Evolutionary conservation across 495 filamentous ascomycete species (phyloP).

Genomic region (Tuber indicum): DNA sequence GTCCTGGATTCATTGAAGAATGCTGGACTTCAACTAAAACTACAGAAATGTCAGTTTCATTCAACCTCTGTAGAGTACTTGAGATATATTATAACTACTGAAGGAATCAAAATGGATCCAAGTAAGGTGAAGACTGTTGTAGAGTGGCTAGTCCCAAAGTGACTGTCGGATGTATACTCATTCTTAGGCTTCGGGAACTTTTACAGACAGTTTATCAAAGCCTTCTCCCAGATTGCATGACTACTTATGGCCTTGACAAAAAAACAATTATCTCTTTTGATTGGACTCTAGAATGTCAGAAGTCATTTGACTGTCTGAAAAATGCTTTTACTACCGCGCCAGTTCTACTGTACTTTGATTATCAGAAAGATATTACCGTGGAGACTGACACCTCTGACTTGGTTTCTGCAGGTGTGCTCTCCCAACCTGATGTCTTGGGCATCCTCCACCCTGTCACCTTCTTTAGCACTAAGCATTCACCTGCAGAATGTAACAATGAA

Average conservation of each 20-base stretch:
- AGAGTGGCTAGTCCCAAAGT: conserved; percentile 16
- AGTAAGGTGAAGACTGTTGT: conserved; percentile 9
- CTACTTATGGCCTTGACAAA: not conserved
- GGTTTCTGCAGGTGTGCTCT: conserved; percentile 7
- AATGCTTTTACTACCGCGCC: not conserved
- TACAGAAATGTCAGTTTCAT: not conserved
- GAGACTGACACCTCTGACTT: not conserved
- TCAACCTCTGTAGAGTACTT: not conserved
- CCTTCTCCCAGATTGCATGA: not conserved
- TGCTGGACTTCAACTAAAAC: not conserved
- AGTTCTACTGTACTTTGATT: not conserved
- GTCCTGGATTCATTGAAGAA: not conserved
- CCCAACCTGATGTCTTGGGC: not conserved
- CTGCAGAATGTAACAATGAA: not conserved
- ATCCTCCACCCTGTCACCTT: too few species aligned
- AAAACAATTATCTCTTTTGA: not conserved
- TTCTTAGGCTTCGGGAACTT: conserved; percentile 29
- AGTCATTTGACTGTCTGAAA: not conserved
- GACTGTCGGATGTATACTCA: conserved; percentile 13
- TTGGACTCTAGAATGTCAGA: not conserved
- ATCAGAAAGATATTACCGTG: conserved; percentile 36
- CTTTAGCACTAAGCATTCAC: not conserved
- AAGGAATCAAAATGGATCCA: not conserved
- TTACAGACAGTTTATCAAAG: conserved; percentile 8
- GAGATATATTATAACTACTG: not conserved